These are phyloP conservation scores for Obelidium mucronatum DNA, from an alignment of 192 early-diverging fungal species.

Conservation along the genomic window DNA sequence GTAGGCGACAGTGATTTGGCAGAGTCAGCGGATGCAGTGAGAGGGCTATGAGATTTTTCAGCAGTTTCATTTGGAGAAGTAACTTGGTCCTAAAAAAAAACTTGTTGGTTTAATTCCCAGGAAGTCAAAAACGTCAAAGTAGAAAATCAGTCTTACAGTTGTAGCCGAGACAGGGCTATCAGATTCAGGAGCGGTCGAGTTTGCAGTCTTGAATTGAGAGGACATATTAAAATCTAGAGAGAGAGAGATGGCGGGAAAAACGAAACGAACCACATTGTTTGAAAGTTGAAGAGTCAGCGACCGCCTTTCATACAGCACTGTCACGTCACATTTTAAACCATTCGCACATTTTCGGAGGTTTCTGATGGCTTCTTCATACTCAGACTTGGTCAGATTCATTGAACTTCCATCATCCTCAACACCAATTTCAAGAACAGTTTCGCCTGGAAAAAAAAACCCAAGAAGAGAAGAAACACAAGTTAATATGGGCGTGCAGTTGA, in stretches of 20 bases:
- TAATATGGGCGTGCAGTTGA: neutral
- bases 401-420: slow-evolving; percentile 74
- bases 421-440: slow-evolving; percentile 81
- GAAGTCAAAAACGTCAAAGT: neutral
- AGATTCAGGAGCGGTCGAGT: slow-evolving; percentile 3
- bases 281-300: slow-evolving; percentile 19
- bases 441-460: slow-evolving; percentile 56
- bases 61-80: slow-evolving; percentile 3
- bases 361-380: slow-evolving; percentile 40
- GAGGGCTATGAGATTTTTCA: slow-evolving; percentile 1
- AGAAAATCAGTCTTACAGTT: neutral
- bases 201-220: too few relatives aligned
- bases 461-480: neutral
- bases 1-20: neutral
- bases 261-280: slow-evolving; percentile 22
- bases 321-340: slow-evolving; percentile 48
- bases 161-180: neutral
- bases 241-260: neutral
- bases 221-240: neutral
- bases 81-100: too few relatives aligned
- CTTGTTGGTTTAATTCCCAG: too few relatives aligned
- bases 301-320: slow-evolving; percentile 44
- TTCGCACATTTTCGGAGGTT: slow-evolving; percentile 42
- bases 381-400: slow-evolving; percentile 66
- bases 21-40: neutral